Percentiles rank a stretch among this genome's conserved stretches.
phyloP scores from a whole-genome alignment of 176 grass and related monocot genomes.

The Carex kokanica region DNA sequence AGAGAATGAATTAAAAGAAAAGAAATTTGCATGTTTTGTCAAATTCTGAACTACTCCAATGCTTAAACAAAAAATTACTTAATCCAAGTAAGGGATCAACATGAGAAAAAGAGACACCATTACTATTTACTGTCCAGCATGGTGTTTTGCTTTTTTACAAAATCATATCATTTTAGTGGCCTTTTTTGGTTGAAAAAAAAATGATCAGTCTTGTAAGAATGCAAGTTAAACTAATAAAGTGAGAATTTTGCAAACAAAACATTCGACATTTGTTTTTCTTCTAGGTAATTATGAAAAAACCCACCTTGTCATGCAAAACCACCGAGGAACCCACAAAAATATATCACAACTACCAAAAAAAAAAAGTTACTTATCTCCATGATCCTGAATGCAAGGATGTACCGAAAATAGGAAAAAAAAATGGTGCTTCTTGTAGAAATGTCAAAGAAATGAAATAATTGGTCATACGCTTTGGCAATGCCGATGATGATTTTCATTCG shows the following conservation, averaged over 20 bases:
- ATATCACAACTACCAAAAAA: neutral
- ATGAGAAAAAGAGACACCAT: neutral
- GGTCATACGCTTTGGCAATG: conserved; percentile 70
- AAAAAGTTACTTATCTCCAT: neutral
- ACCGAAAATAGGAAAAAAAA: neutral
- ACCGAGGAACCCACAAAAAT: neutral
- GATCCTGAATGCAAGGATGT: neutral
- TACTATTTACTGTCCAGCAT: neutral
- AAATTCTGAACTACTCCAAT: neutral
- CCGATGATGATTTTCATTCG: conserved; percentile 77
- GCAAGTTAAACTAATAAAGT: neutral
- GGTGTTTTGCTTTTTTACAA: neutral
- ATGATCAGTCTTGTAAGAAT: conserved; percentile 4
- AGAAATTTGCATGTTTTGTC: neutral
- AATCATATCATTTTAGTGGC: neutral
- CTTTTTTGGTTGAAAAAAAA: neutral
- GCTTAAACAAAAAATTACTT: neutral
- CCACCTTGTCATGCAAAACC: neutral
- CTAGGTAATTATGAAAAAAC: too few species aligned
- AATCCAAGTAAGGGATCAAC: neutral
- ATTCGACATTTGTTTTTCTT: too few species aligned
- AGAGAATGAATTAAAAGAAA: neutral
- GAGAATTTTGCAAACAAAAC: neutral
- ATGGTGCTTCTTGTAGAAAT: neutral
- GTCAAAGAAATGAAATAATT: conserved; percentile 13